phyloP scores from a whole-genome alignment of 805 yeast genomes.

The Vanderwaltozyma tropicalis region DNA sequence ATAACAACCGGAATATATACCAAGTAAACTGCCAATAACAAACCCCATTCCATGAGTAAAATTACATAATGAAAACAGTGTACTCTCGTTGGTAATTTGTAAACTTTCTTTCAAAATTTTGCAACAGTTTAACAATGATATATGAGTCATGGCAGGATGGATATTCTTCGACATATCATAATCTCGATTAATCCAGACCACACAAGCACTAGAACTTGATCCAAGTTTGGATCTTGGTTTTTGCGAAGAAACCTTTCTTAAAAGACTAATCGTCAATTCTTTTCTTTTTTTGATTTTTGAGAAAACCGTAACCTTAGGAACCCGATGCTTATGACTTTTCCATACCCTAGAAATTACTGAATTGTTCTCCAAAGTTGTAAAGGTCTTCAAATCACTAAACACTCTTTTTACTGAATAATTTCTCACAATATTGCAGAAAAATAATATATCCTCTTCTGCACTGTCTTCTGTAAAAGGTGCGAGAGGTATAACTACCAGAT shows the following conservation, averaged over 20 bases:
- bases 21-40: constrained; percentile 71
- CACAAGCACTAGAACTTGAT: constrained; percentile 27
- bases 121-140: constrained; percentile 63
- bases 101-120: constrained; percentile 88
- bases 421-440: constrained; percentile 51
- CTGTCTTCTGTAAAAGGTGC: constrained; percentile 61
- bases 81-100: constrained; percentile 58
- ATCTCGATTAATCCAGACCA: constrained; percentile 25
- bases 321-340: constrained; percentile 14
- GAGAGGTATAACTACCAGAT: constrained; percentile 52
- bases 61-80: constrained; percentile 78
- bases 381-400: constrained; percentile 48
- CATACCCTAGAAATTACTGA: constrained; percentile 14
- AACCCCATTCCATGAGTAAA: constrained; percentile 83
- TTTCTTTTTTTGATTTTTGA: constrained; percentile 24
- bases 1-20: constrained; percentile 77
- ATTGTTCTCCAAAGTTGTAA: constrained; percentile 17
- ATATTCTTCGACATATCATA: constrained; percentile 16
- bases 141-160: constrained; percentile 39
- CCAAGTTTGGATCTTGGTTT: constrained; percentile 15
- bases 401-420: constrained; percentile 65
- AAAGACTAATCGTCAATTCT: constrained; percentile 11
- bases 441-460: constrained; percentile 62
- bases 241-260: constrained; percentile 11
- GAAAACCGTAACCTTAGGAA: constrained; percentile 25